These are phyloP conservation scores for Botryotinia calthae DNA, from an alignment of 2,329 filamentous ascomycete species.

Conservation along the genomic window DNA sequence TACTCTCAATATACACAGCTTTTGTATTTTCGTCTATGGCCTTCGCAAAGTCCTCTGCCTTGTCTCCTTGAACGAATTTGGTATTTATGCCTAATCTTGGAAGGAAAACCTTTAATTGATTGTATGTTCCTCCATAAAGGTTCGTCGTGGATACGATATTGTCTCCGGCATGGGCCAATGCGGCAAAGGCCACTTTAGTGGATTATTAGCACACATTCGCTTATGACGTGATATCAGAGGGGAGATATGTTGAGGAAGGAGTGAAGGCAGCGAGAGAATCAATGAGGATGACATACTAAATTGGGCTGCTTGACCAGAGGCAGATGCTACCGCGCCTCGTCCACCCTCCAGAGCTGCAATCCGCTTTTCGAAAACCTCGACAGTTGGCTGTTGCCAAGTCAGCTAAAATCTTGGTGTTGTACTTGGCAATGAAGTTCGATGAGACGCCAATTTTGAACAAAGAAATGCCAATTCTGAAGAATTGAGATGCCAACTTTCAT, in stretches of 20 bases:
- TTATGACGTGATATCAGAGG: background rate
- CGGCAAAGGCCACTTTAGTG: conserved; percentile 57
- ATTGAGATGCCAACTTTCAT: conserved; percentile 10
- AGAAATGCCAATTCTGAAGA: background rate
- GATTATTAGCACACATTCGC: background rate
- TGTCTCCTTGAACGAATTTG: conserved; percentile 83
- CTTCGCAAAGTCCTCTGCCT: conserved; percentile 71
- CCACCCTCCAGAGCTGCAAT: conserved; percentile 94
- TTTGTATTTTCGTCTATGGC: conserved; percentile 92
- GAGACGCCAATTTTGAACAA: conserved; percentile 3
- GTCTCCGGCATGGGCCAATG: conserved; percentile 80
- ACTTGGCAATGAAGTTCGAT: conserved; percentile 12
- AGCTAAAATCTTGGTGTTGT: conserved; percentile 15
- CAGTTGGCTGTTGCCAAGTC: conserved; percentile 62
- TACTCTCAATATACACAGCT: conserved; percentile 86
- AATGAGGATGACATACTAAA: conserved; percentile 53
- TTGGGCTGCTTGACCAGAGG: conserved; percentile 86
- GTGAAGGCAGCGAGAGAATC: background rate
- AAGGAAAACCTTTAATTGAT: conserved; percentile 90
- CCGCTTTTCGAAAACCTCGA: conserved; percentile 93
- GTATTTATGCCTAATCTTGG: conserved; percentile 79
- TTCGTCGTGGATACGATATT: conserved; percentile 92
- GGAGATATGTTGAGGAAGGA: background rate
- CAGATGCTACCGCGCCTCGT: conserved; percentile 76
- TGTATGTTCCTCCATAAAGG: conserved; percentile 93